Conservation (phyloP, 345 rosid species). For the Eucalyptus lansdowneana region DNA sequence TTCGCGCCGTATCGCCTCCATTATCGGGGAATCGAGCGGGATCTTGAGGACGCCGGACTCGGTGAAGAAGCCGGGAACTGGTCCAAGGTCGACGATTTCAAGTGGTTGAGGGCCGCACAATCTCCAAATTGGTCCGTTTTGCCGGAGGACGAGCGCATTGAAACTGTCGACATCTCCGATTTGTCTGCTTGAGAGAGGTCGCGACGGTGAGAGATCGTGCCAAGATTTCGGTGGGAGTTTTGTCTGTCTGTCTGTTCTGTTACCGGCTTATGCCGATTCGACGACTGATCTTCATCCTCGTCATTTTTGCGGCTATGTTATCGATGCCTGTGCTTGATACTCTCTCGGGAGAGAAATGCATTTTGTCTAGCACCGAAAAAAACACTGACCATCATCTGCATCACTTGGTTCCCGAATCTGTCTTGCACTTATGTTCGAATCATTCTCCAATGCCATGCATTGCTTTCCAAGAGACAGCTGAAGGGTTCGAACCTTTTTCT, state of each 20-base stretch:
- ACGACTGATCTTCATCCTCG: background rate
- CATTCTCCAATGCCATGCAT: background rate
- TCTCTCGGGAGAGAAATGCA: background rate
- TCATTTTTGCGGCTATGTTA: background rate
- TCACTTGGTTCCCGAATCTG: background rate
- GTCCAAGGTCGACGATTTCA: conserved; percentile 81
- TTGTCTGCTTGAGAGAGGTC: background rate
- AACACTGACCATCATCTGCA: background rate
- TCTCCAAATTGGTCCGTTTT: conserved; percentile 77
- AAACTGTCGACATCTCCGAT: conserved; percentile 10
- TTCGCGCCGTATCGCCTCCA: conserved; percentile 72
- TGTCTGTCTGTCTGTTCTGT: background rate
- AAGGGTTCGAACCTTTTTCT: background rate
- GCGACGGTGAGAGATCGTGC: background rate
- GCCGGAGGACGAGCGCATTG: conserved; percentile 45
- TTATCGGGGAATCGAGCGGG: conserved; percentile 60
- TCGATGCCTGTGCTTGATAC: background rate
- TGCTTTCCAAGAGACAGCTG: background rate
- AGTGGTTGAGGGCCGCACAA: conserved; percentile 77
- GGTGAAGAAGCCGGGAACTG: conserved; percentile 56
- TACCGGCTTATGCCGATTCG: background rate
- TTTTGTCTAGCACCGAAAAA: background rate
- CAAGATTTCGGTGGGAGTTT: background rate
- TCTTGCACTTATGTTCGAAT: background rate
- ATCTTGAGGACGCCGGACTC: conserved; percentile 46